Percentiles rank a stretch among this genome's conserved stretches.
These are phyloP conservation scores for Tremellales sp. DNA, from an alignment of 1,284 basidiomycete species.

Conservation along the genomic window DNA sequence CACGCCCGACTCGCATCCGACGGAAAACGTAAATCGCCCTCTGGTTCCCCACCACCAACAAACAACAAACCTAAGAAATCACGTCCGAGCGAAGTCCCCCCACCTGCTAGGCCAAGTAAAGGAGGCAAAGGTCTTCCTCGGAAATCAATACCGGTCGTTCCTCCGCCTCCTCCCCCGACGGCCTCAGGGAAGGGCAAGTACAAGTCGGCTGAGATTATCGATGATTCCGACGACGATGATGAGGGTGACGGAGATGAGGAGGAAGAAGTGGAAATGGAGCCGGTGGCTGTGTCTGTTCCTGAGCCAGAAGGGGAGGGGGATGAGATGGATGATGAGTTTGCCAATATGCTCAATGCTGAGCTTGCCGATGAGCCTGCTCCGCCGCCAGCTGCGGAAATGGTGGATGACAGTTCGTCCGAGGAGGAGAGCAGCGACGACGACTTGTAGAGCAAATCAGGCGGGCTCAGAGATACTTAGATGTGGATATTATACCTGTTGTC, in stretches of 20 bases:
- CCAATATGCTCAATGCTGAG: no score
- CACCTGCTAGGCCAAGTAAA: conserved; percentile 5
- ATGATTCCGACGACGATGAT: conserved; percentile 37
- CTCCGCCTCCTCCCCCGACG: conserved; percentile 8
- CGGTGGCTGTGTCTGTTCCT: neutral
- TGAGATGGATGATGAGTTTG: conserved; percentile 34
- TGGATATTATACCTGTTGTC: no score
- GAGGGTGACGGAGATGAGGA: conserved; percentile 34
- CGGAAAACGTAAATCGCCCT: neutral
- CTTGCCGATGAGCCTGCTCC: no score
- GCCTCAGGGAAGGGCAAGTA: conserved; percentile 19
- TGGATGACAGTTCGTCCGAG: no score
- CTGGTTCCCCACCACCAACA: neutral
- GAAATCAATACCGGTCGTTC: conserved; percentile 9
- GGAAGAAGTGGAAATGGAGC: conserved; percentile 4
- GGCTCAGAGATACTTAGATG: no score
- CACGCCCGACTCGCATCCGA: conserved; percentile 6
- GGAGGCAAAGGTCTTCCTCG: conserved; percentile 15
- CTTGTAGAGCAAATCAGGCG: no score
- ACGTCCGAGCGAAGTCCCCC: neutral
- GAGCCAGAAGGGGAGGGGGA: conserved; percentile 29
- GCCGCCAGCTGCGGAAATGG: no score
- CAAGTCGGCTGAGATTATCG: conserved; percentile 41
- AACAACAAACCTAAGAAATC: neutral
- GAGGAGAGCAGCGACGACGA: no score